phyloP scores from a whole-genome alignment of 306 rosid species.

The Fragaria iinumae region DNA sequence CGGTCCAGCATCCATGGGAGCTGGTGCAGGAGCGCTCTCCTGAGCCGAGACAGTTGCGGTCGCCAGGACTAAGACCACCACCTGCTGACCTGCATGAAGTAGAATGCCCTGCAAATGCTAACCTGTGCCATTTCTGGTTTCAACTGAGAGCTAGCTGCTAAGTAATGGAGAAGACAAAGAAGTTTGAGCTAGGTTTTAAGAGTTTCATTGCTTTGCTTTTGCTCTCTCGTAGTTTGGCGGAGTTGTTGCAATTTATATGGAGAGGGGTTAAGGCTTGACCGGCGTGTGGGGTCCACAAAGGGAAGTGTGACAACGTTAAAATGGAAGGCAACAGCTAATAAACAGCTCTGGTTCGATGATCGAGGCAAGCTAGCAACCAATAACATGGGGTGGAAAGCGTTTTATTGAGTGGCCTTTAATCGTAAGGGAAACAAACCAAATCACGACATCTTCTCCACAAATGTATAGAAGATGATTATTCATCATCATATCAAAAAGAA shows the following conservation, averaged over 20 bases:
- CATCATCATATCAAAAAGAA: no score
- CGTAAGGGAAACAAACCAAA: no score
- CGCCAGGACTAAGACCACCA: slow-evolving; percentile 19
- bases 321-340: not conserved
- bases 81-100: not conserved
- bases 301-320: not conserved
- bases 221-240: not conserved
- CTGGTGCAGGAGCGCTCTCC: slow-evolving; percentile 17
- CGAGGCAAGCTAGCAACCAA: no score
- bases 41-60: slow-evolving; percentile 13
- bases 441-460: no score
- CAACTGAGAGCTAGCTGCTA: not conserved
- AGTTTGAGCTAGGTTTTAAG: not conserved
- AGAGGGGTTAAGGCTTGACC: not conserved
- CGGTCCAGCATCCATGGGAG: slow-evolving; percentile 21
- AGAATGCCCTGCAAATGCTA: slow-evolving; percentile 17
- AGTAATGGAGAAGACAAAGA: not conserved
- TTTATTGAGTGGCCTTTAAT: no score
- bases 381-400: no score
- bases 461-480: no score
- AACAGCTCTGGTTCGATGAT: not conserved
- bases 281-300: not conserved
- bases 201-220: not conserved
- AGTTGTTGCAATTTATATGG: not conserved
- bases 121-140: slow-evolving; percentile 21